Conservation (phyloP, 75 land plant genomes). For the Picea sitchensis region DNA sequence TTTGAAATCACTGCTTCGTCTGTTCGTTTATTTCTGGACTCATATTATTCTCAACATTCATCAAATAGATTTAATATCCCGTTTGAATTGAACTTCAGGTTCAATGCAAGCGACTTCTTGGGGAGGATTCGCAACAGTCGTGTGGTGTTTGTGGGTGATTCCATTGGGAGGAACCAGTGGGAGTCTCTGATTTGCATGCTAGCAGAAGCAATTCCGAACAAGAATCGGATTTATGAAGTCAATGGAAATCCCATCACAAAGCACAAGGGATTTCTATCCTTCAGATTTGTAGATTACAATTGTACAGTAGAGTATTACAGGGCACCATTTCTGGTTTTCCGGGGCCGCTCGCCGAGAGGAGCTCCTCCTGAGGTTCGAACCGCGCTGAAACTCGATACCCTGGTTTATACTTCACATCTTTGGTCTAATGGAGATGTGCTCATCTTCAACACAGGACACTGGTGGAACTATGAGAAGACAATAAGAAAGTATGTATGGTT, state of each 20-base stretch:
- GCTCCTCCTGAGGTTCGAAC: slow-evolving; percentile 30
- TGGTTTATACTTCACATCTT: slow-evolving; percentile 39
- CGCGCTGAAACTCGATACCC: slow-evolving; percentile 43
- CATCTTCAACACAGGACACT: slow-evolving; percentile 78
- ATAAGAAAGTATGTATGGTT: slow-evolving; percentile 28
- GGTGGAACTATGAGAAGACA: slow-evolving; percentile 86
- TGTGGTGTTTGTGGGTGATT: slow-evolving; percentile 80
- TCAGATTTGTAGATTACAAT: slow-evolving; percentile 58
- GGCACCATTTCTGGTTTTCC: slow-evolving; percentile 57
- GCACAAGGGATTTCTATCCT: slow-evolving; percentile 72
- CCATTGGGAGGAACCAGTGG: slow-evolving; percentile 93
- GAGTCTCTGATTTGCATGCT: slow-evolving; percentile 93
- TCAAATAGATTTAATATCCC: neutral
- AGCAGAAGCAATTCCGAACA: slow-evolving; percentile 49
- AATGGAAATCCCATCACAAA: slow-evolving; percentile 77
- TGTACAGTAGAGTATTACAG: slow-evolving; percentile 84
- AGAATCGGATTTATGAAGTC: slow-evolving; percentile 56
- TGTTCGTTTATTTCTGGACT: neutral
- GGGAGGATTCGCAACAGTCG: slow-evolving; percentile 51
- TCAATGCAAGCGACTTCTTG: slow-evolving; percentile 62
- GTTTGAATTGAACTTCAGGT: slow-evolving; percentile 30
- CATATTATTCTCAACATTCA: neutral
- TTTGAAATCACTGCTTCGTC: neutral
- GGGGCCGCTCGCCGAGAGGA: slow-evolving; percentile 40
- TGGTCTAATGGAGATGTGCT: slow-evolving; percentile 68